phyloP scores from a whole-genome alignment of 352 stramenopile species.

The Hyaloperonospora brassicae region DNA sequence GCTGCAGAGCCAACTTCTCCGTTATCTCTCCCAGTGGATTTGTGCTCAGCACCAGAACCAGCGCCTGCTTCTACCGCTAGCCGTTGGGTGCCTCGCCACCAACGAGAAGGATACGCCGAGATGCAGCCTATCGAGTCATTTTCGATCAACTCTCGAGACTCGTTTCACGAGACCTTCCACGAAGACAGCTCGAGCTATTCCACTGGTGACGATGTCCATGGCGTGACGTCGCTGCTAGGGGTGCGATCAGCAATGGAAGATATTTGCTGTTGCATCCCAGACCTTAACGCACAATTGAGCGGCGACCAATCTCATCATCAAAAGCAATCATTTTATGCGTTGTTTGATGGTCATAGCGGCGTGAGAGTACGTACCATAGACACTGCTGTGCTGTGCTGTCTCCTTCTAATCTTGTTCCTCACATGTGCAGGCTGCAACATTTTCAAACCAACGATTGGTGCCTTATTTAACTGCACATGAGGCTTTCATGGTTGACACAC shows the following conservation, averaged over 20 bases:
- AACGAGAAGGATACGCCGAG: slow-evolving; percentile 45
- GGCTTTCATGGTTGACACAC: slow-evolving; percentile 51
- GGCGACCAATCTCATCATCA: slow-evolving; percentile 28
- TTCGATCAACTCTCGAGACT: slow-evolving; percentile 40
- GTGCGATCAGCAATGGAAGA: slow-evolving; percentile 75
- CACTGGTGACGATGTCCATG: slow-evolving; percentile 54
- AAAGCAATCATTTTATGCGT: slow-evolving; percentile 65
- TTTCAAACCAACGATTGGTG: slow-evolving; percentile 61
- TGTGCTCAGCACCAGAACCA: slow-evolving; percentile 34
- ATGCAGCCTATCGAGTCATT: slow-evolving; percentile 42
- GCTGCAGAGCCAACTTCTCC: slow-evolving; percentile 36
- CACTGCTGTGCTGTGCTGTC: background rate
- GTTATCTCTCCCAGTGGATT: slow-evolving; percentile 24
- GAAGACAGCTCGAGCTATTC: slow-evolving; percentile 68
- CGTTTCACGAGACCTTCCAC: slow-evolving; percentile 45
- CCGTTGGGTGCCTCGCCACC: slow-evolving; percentile 46
- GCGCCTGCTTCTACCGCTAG: slow-evolving; percentile 30
- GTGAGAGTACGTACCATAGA: slow-evolving; percentile 42
- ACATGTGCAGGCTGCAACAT: slow-evolving; percentile 51
- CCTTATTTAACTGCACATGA: slow-evolving; percentile 65
- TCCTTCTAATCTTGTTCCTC: slow-evolving; percentile 1
- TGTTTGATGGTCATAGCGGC: slow-evolving; percentile 82
- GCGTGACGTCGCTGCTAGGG: slow-evolving; percentile 72
- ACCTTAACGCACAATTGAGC: slow-evolving; percentile 50
- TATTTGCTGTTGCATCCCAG: slow-evolving; percentile 72